A percentile compares a stretch with the other conserved stretches of the same genome.
Evolutionary conservation across 306 rosid species (phyloP).

Genomic region (Quercus variabilis): DNA sequence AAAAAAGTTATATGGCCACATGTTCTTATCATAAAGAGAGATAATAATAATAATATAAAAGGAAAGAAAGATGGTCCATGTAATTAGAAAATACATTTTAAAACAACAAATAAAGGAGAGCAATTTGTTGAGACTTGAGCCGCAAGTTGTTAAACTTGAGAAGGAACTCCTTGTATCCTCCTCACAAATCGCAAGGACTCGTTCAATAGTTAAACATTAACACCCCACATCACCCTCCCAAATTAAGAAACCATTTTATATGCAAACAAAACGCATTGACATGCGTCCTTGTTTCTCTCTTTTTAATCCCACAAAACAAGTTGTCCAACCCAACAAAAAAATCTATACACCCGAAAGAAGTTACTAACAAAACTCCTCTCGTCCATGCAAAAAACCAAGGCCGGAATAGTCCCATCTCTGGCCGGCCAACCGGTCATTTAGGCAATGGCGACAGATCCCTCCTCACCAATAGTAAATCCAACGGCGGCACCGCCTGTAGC

Average conservation of each 20-base stretch:
- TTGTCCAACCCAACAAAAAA: not conserved
- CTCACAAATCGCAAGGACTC: slow-evolving; percentile 33
- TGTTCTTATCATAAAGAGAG: too few species aligned
- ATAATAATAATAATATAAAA: too few species aligned
- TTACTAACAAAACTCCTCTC: slow-evolving; percentile 3
- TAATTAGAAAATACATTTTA: not conserved
- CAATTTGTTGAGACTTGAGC: too few species aligned
- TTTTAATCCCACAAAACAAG: slow-evolving; percentile 1
- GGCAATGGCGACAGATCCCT: slow-evolving; percentile 24
- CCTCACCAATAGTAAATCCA: not conserved
- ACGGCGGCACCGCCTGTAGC: slow-evolving; percentile 30
- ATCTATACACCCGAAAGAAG: not conserved
- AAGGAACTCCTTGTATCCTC: too few species aligned
- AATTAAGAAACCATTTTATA: slow-evolving; percentile 20
- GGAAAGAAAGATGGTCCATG: too few species aligned
- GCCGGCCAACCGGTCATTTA: not conserved
- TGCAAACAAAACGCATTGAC: slow-evolving; percentile 13
- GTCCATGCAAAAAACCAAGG: slow-evolving; percentile 38
- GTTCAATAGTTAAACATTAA: slow-evolving; percentile 31
- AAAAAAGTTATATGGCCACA: too few species aligned
- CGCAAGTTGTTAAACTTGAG: too few species aligned
- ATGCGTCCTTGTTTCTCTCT: slow-evolving; percentile 28
- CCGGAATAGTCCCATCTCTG: slow-evolving; percentile 28
- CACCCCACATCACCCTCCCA: slow-evolving; percentile 18
- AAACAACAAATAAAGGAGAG: not conserved